These are phyloP conservation scores for Lodderomyces beijingensis DNA, from an alignment of 1,139 yeast species.

Conservation along the genomic window DNA sequence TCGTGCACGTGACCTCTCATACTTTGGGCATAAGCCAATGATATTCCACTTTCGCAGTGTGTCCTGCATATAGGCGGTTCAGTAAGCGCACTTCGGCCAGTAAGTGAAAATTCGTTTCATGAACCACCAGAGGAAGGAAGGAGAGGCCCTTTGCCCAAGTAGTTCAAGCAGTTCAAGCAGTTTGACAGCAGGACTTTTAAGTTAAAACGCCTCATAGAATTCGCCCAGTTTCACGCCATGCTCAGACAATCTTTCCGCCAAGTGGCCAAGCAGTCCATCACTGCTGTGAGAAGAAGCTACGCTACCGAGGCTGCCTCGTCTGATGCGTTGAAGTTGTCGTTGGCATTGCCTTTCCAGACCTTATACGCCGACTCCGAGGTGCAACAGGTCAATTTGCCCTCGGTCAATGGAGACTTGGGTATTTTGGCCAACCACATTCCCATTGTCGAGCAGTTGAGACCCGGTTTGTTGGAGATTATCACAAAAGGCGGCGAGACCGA, in stretches of 20 bases:
- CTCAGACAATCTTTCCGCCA: slow-evolving; percentile 68
- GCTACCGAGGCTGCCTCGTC: slow-evolving; percentile 80
- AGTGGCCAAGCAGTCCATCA: slow-evolving; percentile 59
- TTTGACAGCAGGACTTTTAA: too few species aligned
- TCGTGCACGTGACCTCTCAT: too few species aligned
- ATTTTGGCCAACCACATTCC: slow-evolving; percentile 98
- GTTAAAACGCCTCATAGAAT: too few species aligned
- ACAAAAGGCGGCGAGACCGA: slow-evolving; percentile 70
- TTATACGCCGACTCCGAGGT: slow-evolving; percentile 48
- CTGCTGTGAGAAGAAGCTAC: slow-evolving; percentile 71
- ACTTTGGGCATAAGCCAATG: slow-evolving; percentile 3
- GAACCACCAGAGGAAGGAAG: too few species aligned
- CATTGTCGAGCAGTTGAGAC: slow-evolving; percentile 91
- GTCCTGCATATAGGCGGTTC: slow-evolving; percentile 1
- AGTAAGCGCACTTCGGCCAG: too few species aligned
- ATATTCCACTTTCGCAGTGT: neutral
- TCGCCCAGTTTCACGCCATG: slow-evolving; percentile 46
- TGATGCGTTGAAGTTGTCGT: slow-evolving; percentile 80
- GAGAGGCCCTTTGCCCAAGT: too few species aligned
- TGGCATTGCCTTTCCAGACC: slow-evolving; percentile 86
- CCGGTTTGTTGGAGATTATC: slow-evolving; percentile 92
- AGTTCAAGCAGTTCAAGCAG: too few species aligned
- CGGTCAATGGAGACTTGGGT: slow-evolving; percentile 96
- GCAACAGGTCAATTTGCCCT: slow-evolving; percentile 94
- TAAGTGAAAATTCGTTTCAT: too few species aligned